These are phyloP conservation scores for Trypanosoma congolense DNA, from an alignment of 208 protist genomes.

Conservation along the genomic window DNA sequence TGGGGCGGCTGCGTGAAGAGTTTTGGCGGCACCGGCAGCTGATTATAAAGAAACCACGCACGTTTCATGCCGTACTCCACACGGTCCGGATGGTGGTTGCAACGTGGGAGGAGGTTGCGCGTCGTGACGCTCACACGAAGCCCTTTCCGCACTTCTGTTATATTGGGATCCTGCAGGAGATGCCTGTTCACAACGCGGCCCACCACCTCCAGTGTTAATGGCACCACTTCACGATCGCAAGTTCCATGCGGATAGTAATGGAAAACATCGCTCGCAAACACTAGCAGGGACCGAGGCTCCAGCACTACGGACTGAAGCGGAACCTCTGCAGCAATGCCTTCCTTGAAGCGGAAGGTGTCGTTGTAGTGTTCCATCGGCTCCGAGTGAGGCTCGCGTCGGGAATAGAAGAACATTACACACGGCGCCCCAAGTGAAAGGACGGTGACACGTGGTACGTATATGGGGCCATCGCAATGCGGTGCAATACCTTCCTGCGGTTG, in stretches of 20 bases:
- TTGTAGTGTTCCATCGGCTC: slow-evolving; percentile 91
- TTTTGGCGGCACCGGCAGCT: slow-evolving; percentile 43
- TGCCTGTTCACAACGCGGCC: slow-evolving; percentile 78
- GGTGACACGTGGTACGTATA: slow-evolving; percentile 82
- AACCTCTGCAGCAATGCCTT: slow-evolving; percentile 47
- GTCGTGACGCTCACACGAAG: slow-evolving; percentile 86
- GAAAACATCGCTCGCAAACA: slow-evolving; percentile 80
- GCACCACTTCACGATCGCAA: slow-evolving; percentile 58
- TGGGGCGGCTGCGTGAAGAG: slow-evolving; percentile 35
- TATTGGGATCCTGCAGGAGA: slow-evolving; percentile 45
- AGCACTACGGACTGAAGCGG: slow-evolving; percentile 77
- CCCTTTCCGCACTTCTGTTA: slow-evolving; percentile 40
- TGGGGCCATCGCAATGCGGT: slow-evolving; percentile 86
- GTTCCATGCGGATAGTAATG: slow-evolving; percentile 87
- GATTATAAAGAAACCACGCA: slow-evolving; percentile 81
- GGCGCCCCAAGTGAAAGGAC: slow-evolving; percentile 76
- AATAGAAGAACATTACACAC: slow-evolving; percentile 86
- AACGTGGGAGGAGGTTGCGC: slow-evolving; percentile 81
- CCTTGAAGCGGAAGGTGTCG: slow-evolving; percentile 89
- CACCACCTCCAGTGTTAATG: slow-evolving; percentile 39
- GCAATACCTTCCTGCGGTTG: slow-evolving; percentile 76
- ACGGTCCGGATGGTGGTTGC: slow-evolving; percentile 70
- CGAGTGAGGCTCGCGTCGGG: slow-evolving; percentile 64
- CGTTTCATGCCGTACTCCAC: slow-evolving; percentile 87
- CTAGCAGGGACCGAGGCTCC: slow-evolving; percentile 81